A percentile compares a stretch with the other conserved stretches of the same genome.
phyloP scores from a whole-genome alignment of 495 filamentous ascomycete genomes.

The Neurospora sp. region DNA sequence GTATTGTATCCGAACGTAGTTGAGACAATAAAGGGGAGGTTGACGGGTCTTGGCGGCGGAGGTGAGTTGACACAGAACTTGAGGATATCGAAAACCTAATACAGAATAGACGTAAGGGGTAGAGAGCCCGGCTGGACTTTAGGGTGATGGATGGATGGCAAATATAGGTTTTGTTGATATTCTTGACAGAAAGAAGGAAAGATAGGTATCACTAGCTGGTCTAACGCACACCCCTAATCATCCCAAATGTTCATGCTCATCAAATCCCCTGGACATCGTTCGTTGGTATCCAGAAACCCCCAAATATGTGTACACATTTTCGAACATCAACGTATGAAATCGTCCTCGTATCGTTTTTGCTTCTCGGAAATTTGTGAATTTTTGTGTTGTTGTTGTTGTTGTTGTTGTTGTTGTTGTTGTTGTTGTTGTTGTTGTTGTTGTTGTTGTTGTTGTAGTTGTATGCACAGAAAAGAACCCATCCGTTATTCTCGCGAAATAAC shows the following conservation, averaged over 20 bases:
- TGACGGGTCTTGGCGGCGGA: neutral
- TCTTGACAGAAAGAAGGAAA: neutral
- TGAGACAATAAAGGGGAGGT: neutral
- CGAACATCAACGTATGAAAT: neutral
- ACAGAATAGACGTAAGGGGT: too few species aligned
- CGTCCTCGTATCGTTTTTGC: neutral
- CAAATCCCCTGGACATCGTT: neutral
- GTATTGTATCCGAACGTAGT: neutral
- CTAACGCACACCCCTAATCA: neutral
- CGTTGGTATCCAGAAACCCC: neutral
- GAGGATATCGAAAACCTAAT: too few species aligned
- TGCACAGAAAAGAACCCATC: neutral
- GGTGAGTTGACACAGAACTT: too few species aligned
- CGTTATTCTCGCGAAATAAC: constrained; percentile 6
- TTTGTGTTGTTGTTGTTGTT: too few species aligned
- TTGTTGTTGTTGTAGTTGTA: too few species aligned
- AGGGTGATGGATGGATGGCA: neutral
- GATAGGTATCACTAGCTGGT: neutral
- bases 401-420: too few species aligned
- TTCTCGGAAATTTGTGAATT: neutral
- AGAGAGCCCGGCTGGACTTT: too few species aligned
- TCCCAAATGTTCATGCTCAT: neutral
- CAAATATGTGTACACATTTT: neutral
- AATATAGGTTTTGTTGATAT: neutral
- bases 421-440: too few species aligned